A percentile compares a stretch with the other conserved stretches of the same genome.
phyloP scores from a whole-genome alignment of 345 rosid species.

The Viola odorata region DNA sequence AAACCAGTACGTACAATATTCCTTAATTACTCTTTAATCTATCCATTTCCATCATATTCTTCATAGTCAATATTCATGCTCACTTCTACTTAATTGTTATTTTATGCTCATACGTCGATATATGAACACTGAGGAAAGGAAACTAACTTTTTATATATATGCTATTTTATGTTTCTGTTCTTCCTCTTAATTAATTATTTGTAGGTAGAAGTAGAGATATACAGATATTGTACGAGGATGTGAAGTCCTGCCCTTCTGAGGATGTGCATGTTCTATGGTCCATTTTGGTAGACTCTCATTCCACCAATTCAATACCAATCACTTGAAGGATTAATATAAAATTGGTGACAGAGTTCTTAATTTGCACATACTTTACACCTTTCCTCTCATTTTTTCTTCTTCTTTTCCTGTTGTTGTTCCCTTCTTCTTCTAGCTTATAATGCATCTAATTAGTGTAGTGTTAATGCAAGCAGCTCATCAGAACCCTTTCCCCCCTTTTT shows the following conservation, averaged over 20 bases:
- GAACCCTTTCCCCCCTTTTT: no score
- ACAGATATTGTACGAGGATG: conserved; percentile 40
- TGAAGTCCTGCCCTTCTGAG: conserved; percentile 41
- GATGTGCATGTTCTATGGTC: conserved; percentile 50
- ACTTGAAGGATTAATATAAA: no score
- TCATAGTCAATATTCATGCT: neutral
- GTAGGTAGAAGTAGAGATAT: conserved; percentile 37
- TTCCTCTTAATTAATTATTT: neutral
- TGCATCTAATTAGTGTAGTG: no score
- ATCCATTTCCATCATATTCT: neutral
- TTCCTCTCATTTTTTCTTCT: no score
- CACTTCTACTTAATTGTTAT: neutral
- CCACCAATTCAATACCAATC: conserved; percentile 4
- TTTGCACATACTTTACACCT: no score
- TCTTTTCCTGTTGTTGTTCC: no score
- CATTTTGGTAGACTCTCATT: conserved; percentile 36
- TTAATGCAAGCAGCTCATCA: no score
- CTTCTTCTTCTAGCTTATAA: no score
- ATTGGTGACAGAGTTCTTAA: no score
- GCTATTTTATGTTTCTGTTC: neutral
- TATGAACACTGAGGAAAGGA: no score
- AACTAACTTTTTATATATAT: neutral
- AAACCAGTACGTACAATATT: conserved; percentile 15
- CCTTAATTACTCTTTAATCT: neutral
- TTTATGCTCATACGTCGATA: neutral